Evolutionary conservation across 2,329 filamentous ascomycete genomes (phyloP), one percentile per base, ranked within the genome.

Genomic region (Periconia sp.): DNA sequence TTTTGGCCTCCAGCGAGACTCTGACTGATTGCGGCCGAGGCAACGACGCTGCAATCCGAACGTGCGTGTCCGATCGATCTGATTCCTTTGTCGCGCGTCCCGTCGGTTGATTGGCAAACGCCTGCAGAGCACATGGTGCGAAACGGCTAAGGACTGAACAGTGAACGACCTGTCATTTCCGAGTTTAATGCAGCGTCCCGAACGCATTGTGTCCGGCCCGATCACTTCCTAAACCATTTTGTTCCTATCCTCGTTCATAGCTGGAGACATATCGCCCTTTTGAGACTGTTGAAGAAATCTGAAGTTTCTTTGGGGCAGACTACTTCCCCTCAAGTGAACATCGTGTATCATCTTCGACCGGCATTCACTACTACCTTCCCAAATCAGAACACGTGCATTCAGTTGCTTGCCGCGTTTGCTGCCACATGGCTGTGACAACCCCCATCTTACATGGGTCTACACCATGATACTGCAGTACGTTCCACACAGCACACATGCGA

Each of bases 21-120:
- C 13, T 37, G 11, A 37, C 33, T 37, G 9, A 47, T 50, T 57
- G 40, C 54, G 48, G 45, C 49, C 49, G 52, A 50, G 50, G 52
- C 11, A 10, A 33, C 20, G 15, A 33, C 20, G 15, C 42, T 51
- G 43, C 31, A 37, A 19, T 43, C 45, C 19, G 41, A 54, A 47
- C 52, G 46, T 54, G 52, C 17, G 31, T 30, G 31, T 41, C 51
- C 55, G 55, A 57, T 57, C 55, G 51, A 57, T 57, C 51, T 47
- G 50, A 30, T 42, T 30, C 53, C 27, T 15, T 5, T 15, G 19
- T 27, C 33, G 33, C 33, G 33, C 33, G 33, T 37, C 33, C 33
- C 15, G 33, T 37, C 33, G 33, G 33, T 37, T 37, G 33, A 37
- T 37, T 37, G 33, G 33, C 33, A 37, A 37, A 37, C 33, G 33